Evolutionary conservation across 2,329 filamentous ascomycete genomes (phyloP), one percentile per base, ranked within the genome.

Genomic region (Microcyclosporella mali): DNA sequence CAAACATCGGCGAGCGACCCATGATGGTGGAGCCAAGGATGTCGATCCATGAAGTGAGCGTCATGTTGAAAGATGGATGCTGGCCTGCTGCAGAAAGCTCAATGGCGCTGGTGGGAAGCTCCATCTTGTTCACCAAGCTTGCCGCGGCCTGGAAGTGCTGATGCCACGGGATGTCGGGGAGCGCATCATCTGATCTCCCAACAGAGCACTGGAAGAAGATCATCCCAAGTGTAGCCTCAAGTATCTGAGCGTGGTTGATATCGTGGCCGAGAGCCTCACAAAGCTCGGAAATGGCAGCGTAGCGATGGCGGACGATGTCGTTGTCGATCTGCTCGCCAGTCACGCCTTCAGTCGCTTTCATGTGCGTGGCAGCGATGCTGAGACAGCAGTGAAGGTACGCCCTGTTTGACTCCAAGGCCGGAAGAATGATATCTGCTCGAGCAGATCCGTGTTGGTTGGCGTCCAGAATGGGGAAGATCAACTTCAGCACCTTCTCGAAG

Each of bases 151-250:
- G 85, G 70, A 97, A 95, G 71, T 98, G 92, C 64, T 94, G 86
- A 70, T 90, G 86, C 92, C 92, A 98, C 16, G 89, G 82, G 56
- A 97, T 94, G 62, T 97, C 89, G 12, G 87, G 84, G 17, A 95
- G 79, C 35, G 78, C 78, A 61, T 95, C 88, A 56, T 92, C 84
- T 28, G 84, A 81, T 57, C 86, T 80, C 41, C 90, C 90, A 51
- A 97, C 90, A 18, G 87, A 84, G 69, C 85, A 92, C 63, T 95
- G 88, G 71, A 95, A 94, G 70, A 95, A 92, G 63, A 95, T 95
- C 79, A 97, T 88, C 39, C 86, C 88, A 4, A 97, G 76, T 0
- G 89, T 88, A 1, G 90, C 88, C 66, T 97, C 90, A 10, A 97
- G 79, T 56, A 94, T 94, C 64, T 92, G 80, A 46, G 84, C 77